Base-by-base conservation (phyloP, 179 eudicot species). In the Beta lomatogona region DNA sequence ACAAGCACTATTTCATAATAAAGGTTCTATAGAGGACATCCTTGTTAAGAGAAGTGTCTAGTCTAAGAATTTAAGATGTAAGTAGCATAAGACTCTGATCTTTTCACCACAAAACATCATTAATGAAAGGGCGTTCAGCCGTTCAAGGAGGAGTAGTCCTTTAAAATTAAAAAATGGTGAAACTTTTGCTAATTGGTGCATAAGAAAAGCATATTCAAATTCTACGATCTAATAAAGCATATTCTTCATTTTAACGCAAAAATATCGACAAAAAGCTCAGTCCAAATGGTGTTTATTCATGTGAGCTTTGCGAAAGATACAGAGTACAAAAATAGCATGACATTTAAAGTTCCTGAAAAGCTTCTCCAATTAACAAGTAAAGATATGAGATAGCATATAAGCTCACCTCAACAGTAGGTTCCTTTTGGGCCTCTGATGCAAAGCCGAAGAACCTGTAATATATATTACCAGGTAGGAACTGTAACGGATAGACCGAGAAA, bases 341-440 rank as follows among this genome's bases (percentile, higher is more conserved):
- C n/a, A 73, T 41, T 9, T 54, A 50, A 22, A 18, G 58, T 58
- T 75, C 72, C 5, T 66, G 67, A 55, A 64, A 36, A 19, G 19
- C 19, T 25, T 57, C 22, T 25, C 58, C 77, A 4, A 21, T 25
- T 11, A 48, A 76, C 31, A 50, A 58, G 9, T 61, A 70, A 63
- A 54, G 28, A 59, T 80, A 64, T 71, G 1, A 52, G 16, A 65
- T 55, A 28, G 66, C 45, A 73, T 46, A 76, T 58, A 31, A 75
- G 60, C 81, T 83, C 78, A 95, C 98, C 97, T 95, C 98, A 68
- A 95, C 83, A 65, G 94, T 92, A 76, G 98, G 98, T 78, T 95
- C 98, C 94, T 87, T 92, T 72, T 93, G 98, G 55, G 91, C 97
- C 85, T 93, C 98, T 77, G 97, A 92, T 76, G 98, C 90, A 89